These are phyloP conservation scores for Penicillium sp. DNA, from an alignment of 2,329 filamentous ascomycete species.

Conservation along the genomic window DNA sequence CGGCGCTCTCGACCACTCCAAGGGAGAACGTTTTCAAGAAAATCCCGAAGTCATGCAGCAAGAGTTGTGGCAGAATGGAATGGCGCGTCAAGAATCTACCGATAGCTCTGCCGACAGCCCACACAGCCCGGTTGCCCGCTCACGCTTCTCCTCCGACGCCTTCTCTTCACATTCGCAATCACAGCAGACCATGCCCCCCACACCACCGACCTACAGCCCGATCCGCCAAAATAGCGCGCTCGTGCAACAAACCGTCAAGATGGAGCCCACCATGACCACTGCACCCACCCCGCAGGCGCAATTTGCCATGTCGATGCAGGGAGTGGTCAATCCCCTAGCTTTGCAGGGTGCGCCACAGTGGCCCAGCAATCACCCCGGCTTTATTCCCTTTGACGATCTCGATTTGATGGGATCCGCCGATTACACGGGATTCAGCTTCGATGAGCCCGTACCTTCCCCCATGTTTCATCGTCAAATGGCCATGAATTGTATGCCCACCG, in stretches of 20 bases:
- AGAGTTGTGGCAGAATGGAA: constrained; percentile 47
- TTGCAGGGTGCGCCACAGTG: constrained; percentile 27
- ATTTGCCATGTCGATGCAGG: constrained; percentile 27
- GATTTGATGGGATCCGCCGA: constrained; percentile 28
- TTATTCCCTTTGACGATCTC: constrained; percentile 29
- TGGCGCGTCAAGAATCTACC: constrained; percentile 50
- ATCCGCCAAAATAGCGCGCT: constrained; percentile 15
- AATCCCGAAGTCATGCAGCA: constrained; percentile 52
- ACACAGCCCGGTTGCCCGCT: constrained; percentile 36
- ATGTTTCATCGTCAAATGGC: constrained; percentile 33
- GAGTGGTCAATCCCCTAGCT: constrained; percentile 34
- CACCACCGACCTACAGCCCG: constrained; percentile 38
- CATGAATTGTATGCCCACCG: constrained; percentile 32
- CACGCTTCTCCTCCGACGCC: constrained; percentile 26
- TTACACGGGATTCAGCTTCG: constrained; percentile 28
- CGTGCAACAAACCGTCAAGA: constrained; percentile 18
- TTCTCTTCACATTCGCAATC: constrained; percentile 22
- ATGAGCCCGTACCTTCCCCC: constrained; percentile 29
- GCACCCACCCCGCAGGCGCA: constrained; percentile 9
- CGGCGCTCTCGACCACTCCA: constrained; percentile 50
- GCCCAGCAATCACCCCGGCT: constrained; percentile 17
- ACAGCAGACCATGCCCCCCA: constrained; percentile 31
- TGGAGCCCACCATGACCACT: constrained; percentile 12
- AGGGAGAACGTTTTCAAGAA: constrained; percentile 54
- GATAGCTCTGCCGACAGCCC: constrained; percentile 55